phyloP scores from a whole-genome alignment of 495 filamentous ascomycete species.

The Aspergillus haitiensis region DNA sequence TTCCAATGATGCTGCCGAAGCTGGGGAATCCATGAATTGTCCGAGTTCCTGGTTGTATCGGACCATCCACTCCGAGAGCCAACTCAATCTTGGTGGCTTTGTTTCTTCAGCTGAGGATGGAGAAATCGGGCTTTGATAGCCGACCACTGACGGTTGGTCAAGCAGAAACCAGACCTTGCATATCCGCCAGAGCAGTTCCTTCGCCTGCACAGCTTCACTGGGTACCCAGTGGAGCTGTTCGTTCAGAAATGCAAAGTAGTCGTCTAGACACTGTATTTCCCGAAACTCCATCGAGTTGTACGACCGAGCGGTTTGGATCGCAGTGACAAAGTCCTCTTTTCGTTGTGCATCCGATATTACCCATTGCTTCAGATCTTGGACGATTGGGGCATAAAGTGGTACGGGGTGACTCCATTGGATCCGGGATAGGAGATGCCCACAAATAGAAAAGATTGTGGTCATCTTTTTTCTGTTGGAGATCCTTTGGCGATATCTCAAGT shows the following conservation, averaged over 20 bases:
- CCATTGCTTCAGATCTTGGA: neutral
- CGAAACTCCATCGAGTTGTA: slow-evolving; percentile 1
- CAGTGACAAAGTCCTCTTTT: neutral
- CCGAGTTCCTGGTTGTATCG: slow-evolving; percentile 3
- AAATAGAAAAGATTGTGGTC: too few relatives aligned
- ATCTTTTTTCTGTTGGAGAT: too few relatives aligned
- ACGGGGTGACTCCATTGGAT: neutral
- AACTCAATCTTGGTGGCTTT: neutral
- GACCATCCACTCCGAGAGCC: slow-evolving; percentile 16
- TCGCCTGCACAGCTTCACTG: neutral
- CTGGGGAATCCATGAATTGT: slow-evolving; percentile 15
- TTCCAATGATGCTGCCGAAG: slow-evolving; percentile 4
- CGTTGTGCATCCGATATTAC: neutral
- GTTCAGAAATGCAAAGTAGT: slow-evolving; percentile 4
- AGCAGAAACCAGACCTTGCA: slow-evolving; percentile 13
- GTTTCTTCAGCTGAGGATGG: neutral
- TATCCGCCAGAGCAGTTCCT: slow-evolving; percentile 6
- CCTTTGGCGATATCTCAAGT: too few relatives aligned
- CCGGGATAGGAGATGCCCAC: too few relatives aligned
- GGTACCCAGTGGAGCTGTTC: slow-evolving; percentile 12
- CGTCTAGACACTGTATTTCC: slow-evolving; percentile 4
- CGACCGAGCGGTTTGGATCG: neutral
- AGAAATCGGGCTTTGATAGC: slow-evolving; percentile 6
- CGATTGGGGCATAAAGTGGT: neutral
- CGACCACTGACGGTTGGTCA: slow-evolving; percentile 14